A percentile compares a stretch with the other conserved stretches of the same genome.
These are phyloP conservation scores for Mollisia scopiformis DNA, from an alignment of 2,329 filamentous ascomycete genomes.

Conservation along the genomic window DNA sequence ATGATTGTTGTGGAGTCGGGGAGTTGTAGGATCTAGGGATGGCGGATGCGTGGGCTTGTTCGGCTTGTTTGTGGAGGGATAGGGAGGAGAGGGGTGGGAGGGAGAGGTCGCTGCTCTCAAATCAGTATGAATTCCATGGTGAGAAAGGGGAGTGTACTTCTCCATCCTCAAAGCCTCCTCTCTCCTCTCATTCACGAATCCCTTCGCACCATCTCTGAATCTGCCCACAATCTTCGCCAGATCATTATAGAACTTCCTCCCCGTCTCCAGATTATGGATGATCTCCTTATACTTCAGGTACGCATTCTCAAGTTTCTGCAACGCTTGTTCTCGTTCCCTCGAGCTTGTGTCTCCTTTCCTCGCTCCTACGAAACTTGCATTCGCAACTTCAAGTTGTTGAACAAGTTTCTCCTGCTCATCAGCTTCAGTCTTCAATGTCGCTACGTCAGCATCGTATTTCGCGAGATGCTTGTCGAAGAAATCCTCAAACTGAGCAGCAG, in stretches of 20 bases:
- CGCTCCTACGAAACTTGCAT: conserved; percentile 75
- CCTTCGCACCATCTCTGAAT: conserved; percentile 79
- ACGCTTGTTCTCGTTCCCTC: conserved; percentile 78
- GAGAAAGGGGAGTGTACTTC: conserved; percentile 53
- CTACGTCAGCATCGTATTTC: conserved; percentile 78
- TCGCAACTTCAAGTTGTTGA: conserved; percentile 71
- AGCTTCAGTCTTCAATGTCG: conserved; percentile 70
- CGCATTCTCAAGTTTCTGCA: conserved; percentile 87
- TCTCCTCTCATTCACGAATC: conserved; percentile 79
- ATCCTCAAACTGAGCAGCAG: conserved; percentile 87
- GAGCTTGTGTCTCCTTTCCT: conserved; percentile 62
- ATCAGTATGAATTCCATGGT: not conserved
- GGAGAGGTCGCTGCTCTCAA: conserved; percentile 32
- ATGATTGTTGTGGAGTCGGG: not conserved
- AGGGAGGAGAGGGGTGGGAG: conserved; percentile 18
- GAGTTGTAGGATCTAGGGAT: conserved; percentile 18
- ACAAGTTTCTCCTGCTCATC: conserved; percentile 76
- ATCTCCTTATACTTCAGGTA: conserved; percentile 98
- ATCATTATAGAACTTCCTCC: conserved; percentile 96
- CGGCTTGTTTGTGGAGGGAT: conserved; percentile 32
- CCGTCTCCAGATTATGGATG: conserved; percentile 86
- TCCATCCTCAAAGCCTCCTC: conserved; percentile 81
- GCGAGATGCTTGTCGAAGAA: conserved; percentile 85
- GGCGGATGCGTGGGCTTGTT: conserved; percentile 3
- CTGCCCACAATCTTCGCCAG: conserved; percentile 82